Evolutionary conservation across 1,284 basidiomycete species (phyloP).

Genomic region (Fomitopsis betulina): DNA sequence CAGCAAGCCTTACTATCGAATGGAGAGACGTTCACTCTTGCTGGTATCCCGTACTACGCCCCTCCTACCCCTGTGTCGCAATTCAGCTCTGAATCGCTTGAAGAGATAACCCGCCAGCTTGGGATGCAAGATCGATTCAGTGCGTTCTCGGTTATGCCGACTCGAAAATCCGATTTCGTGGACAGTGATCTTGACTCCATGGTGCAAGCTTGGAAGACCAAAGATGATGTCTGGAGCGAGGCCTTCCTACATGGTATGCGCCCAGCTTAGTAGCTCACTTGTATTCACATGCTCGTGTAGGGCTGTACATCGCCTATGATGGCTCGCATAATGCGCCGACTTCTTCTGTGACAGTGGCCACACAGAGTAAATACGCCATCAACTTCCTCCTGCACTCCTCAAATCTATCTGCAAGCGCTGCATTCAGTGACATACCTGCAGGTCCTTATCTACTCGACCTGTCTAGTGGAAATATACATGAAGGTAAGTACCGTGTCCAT

Average conservation of each 20-base stretch:
- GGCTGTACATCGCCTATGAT: conserved; percentile 20
- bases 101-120: conserved; percentile 2
- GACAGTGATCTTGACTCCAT: conserved; percentile 15
- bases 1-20: conserved; percentile 11
- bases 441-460: conserved; percentile 27
- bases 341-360: conserved; percentile 6
- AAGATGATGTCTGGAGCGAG: conserved; percentile 27
- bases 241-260: conserved; percentile 22
- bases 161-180: conserved; percentile 14
- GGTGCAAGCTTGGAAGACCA: conserved; percentile 11
- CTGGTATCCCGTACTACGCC: conserved; percentile 22
- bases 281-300: conserved; percentile 7
- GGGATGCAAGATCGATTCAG: conserved; percentile 10
- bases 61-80: conserved; percentile 22
- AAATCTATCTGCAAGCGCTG: conserved; percentile 10
- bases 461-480: conserved; percentile 20
- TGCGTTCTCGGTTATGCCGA: conserved; percentile 25
- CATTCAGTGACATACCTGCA: conserved; percentile 13
- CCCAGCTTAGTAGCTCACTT: neutral
- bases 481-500: conserved; percentile 13
- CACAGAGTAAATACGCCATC: conserved; percentile 13
- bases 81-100: conserved; percentile 7
- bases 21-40: conserved; percentile 21
- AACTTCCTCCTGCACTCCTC: conserved; percentile 18
- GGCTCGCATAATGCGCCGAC: conserved; percentile 11